A percentile compares a stretch with the other conserved stretches of the same genome.
Evolutionary conservation across 73 alveolate genomes (phyloP).

Genomic region (Paraurostyla sp.): DNA sequence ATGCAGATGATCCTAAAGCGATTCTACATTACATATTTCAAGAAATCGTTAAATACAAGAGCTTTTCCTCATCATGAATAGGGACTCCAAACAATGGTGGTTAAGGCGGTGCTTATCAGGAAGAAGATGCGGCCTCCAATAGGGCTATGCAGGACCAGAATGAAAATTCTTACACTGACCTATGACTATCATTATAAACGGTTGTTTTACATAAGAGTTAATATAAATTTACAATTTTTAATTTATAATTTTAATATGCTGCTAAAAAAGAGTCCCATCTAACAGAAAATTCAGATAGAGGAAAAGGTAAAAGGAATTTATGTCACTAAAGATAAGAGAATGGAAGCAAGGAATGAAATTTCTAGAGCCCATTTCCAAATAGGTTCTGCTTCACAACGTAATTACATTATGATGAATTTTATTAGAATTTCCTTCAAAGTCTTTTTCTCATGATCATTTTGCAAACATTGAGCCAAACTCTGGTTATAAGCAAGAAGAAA

Average conservation of each 20-base stretch:
- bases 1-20: slow-evolving; percentile 90
- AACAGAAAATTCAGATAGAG: slow-evolving; percentile 1
- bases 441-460: slow-evolving; percentile 30
- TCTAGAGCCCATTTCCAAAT: slow-evolving; percentile 17
- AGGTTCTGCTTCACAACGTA: background rate
- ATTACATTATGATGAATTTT: background rate
- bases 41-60: slow-evolving; percentile 86
- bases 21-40: slow-evolving; percentile 90
- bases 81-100: background rate
- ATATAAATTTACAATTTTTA: background rate
- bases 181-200: background rate
- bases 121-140: slow-evolving; percentile 34
- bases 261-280: background rate
- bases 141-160: slow-evolving; percentile 30
- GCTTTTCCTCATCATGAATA: slow-evolving; percentile 73
- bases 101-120: slow-evolving; percentile 17
- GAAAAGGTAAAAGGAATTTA: slow-evolving; percentile 15
- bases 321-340: slow-evolving; percentile 31
- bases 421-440: background rate
- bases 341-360: slow-evolving; percentile 23
- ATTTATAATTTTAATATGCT: background rate
- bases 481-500: background rate
- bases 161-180: slow-evolving; percentile 52
- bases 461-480: background rate
- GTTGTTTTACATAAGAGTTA: background rate